These are phyloP conservation scores for Claviceps cyperi DNA, from an alignment of 2,329 filamentous ascomycete genomes.

Conservation along the genomic window DNA sequence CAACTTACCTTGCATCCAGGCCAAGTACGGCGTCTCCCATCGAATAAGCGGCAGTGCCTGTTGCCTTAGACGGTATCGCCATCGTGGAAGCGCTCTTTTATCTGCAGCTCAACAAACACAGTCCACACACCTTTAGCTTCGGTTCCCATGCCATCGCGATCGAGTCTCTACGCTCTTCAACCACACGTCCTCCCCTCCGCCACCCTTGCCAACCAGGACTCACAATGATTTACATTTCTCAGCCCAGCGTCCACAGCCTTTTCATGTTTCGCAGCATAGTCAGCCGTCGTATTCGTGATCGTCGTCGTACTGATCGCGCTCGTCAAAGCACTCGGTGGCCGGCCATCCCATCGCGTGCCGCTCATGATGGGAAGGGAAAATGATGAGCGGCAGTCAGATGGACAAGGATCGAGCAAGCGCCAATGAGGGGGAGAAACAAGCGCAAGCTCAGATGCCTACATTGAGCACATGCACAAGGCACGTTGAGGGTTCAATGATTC, in stretches of 20 bases:
- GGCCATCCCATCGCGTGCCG: slow-evolving; percentile 19
- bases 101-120: slow-evolving; percentile 34
- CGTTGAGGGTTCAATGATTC: not conserved
- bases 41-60: slow-evolving; percentile 72
- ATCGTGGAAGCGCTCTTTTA: slow-evolving; percentile 66
- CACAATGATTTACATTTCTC: slow-evolving; percentile 65
- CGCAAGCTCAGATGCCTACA: not conserved
- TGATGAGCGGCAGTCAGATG: slow-evolving; percentile 1
- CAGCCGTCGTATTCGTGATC: not conserved
- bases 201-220: not conserved
- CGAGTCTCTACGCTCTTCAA: not conserved
- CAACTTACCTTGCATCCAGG: slow-evolving; percentile 65
- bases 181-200: not conserved
- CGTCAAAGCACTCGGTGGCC: slow-evolving; percentile 9
- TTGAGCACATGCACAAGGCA: slow-evolving; percentile 1
- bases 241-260: slow-evolving; percentile 54
- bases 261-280: slow-evolving; percentile 10
- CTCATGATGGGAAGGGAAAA: slow-evolving; percentile 13
- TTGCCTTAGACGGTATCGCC: slow-evolving; percentile 79
- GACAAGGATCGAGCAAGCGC: not conserved
- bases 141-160: not conserved
- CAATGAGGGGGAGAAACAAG: not conserved
- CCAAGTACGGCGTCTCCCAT: slow-evolving; percentile 91
- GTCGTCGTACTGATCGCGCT: not conserved
- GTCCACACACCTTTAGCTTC: slow-evolving; percentile 4